Evolutionary conservation across 208 protist genomes (phyloP).

Genomic region (Cochliopodium minus): DNA sequence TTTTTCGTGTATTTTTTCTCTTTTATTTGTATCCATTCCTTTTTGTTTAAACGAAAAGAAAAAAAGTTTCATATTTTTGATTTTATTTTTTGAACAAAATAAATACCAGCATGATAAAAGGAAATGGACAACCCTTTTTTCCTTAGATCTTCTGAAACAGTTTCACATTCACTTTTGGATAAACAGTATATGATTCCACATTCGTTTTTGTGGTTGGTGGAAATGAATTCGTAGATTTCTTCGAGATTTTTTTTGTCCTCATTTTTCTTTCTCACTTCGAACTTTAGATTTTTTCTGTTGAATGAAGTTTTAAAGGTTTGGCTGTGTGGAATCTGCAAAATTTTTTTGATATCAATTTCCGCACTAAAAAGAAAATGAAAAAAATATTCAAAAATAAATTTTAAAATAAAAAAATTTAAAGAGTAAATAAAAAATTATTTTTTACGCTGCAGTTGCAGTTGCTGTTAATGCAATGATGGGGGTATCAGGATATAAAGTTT

Average conservation of each 20-base stretch:
- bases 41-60: no score
- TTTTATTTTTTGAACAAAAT: no score
- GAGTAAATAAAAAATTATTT: no score
- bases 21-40: no score
- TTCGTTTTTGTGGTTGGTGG: background rate
- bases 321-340: constrained; percentile 12
- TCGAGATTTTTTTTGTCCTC: background rate
- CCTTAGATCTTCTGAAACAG: constrained; percentile 18
- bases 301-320: constrained; percentile 31
- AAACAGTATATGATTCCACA: constrained; percentile 61
- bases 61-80: no score
- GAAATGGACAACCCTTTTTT: no score
- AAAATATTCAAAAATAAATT: no score
- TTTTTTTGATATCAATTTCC: constrained; percentile 31
- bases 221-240: constrained; percentile 21
- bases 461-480: constrained; percentile 45
- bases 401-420: no score
- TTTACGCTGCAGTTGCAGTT: constrained; percentile 41
- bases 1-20: constrained; percentile 14
- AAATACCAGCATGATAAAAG: no score
- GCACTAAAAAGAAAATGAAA: no score
- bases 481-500: constrained; percentile 10
- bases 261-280: constrained; percentile 19
- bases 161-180: constrained; percentile 36
- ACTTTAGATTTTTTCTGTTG: constrained; percentile 40